Conservation (phyloP, 805 yeast species). For the Metschnikowia orientalis region DNA sequence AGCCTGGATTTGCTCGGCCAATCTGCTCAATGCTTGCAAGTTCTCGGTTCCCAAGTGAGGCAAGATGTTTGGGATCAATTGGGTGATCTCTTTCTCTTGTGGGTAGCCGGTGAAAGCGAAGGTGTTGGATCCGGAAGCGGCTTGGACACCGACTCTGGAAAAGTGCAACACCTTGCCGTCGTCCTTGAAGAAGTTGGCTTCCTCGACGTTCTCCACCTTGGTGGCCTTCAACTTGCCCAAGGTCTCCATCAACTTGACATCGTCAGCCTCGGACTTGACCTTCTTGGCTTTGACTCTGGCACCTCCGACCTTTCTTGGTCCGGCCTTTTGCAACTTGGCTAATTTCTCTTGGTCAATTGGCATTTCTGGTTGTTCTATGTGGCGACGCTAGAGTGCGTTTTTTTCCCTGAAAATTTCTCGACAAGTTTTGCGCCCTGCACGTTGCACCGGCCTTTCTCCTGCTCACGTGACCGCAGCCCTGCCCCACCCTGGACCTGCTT, state of each 20-base stretch:
- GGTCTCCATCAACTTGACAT: slow-evolving; percentile 84
- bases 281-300: slow-evolving; percentile 93
- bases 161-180: slow-evolving; percentile 96
- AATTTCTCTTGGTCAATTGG: slow-evolving; percentile 91
- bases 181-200: slow-evolving; percentile 96
- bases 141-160: slow-evolving; percentile 94
- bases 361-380: slow-evolving; percentile 37
- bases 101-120: slow-evolving; percentile 94
- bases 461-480: slow-evolving; percentile 11
- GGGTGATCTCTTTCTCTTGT: slow-evolving; percentile 87
- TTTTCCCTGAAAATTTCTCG: slow-evolving; percentile 16
- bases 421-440: slow-evolving; percentile 12
- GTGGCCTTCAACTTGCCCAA: slow-evolving; percentile 86
- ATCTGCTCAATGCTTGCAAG: slow-evolving; percentile 78
- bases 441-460: slow-evolving; percentile 1
- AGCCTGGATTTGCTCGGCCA: slow-evolving; percentile 83
- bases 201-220: slow-evolving; percentile 85
- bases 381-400: slow-evolving; percentile 4
- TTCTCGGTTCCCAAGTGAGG: slow-evolving; percentile 97
- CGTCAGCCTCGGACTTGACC: slow-evolving; percentile 74
- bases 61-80: slow-evolving; percentile 88
- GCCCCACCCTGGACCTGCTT: no score
- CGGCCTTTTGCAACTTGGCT: slow-evolving; percentile 85
- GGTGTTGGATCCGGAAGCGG: slow-evolving; percentile 85
- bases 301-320: slow-evolving; percentile 73